Conservation (phyloP, 106 monocot genomes). For the Dioscorea dumetorum region DNA sequence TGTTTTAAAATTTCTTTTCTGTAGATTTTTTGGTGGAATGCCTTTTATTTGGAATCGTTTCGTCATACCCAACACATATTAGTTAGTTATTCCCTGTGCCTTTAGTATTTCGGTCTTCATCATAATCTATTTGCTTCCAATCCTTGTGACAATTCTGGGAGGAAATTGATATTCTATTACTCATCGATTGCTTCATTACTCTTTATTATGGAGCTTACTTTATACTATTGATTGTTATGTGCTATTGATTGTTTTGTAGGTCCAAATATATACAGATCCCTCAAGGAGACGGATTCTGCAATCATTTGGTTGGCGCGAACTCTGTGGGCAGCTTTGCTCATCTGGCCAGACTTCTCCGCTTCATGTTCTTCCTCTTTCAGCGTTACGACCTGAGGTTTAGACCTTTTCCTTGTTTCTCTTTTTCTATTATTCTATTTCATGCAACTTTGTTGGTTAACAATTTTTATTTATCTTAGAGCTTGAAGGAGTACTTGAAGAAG, state of each 20-base stretch:
- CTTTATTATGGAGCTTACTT: no score
- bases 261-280: conserved; percentile 46
- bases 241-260: conserved; percentile 21
- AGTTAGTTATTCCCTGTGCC: no score
- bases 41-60: no score
- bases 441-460: background rate
- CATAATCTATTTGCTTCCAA: no score
- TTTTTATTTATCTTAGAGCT: conserved; percentile 20
- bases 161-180: no score
- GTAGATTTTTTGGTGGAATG: no score
- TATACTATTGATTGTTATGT: no score
- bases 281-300: conserved; percentile 64
- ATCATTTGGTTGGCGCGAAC: conserved; percentile 56
- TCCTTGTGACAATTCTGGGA: no score
- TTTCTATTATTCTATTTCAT: background rate
- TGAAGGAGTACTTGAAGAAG: conserved; percentile 45
- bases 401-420: background rate
- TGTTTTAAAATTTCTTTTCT: no score
- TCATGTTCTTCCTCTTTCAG: conserved; percentile 62
- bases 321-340: conserved; percentile 45
- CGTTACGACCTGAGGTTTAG: conserved; percentile 44
- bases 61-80: no score
- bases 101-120: no score
- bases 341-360: conserved; percentile 25
- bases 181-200: no score